Percentiles rank a stretch among this genome's conserved stretches.
These are phyloP conservation scores for Russula brevipes DNA, from an alignment of 768 basidiomycete genomes.

Conservation along the genomic window DNA sequence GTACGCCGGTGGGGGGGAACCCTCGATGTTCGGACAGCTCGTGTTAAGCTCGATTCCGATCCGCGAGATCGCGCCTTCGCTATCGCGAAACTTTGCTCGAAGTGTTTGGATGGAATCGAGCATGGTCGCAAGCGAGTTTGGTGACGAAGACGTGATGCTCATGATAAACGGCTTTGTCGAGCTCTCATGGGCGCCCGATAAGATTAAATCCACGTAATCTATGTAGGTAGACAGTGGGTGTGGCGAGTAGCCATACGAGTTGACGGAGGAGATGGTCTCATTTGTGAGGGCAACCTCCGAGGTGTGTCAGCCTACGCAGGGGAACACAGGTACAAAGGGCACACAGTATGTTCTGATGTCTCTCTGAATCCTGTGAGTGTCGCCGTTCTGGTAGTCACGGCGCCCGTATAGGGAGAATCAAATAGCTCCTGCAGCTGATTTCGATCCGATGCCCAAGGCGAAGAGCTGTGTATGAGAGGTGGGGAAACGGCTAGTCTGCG, in stretches of 20 bases:
- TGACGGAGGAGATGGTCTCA: conserved; percentile 55
- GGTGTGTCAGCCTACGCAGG: neutral
- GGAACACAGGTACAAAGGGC: conserved; percentile 20
- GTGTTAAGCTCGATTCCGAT: conserved; percentile 80
- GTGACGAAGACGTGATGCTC: conserved; percentile 64
- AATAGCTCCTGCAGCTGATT: conserved; percentile 62
- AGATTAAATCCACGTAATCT: conserved; percentile 50
- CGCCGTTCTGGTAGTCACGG: conserved; percentile 75
- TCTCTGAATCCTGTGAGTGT: conserved; percentile 70
- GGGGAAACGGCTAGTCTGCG: conserved; percentile 54
- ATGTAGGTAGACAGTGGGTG: conserved; percentile 64
- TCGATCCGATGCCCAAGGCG: conserved; percentile 72
- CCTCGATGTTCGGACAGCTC: conserved; percentile 74
- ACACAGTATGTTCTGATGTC: conserved; percentile 55
- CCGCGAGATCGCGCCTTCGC: conserved; percentile 31
- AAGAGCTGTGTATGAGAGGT: conserved; percentile 72
- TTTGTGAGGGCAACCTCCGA: conserved; percentile 56
- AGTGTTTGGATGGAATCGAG: conserved; percentile 55
- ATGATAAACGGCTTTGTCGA: conserved; percentile 64
- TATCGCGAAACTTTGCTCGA: conserved; percentile 35
- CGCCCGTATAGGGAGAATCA: conserved; percentile 62
- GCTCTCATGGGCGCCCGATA: conserved; percentile 36
- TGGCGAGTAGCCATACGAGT: conserved; percentile 87
- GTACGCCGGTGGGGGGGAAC: conserved; percentile 63
- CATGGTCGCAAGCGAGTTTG: conserved; percentile 49